These are phyloP conservation scores for Beauveria asiatica DNA, from an alignment of 2,329 filamentous ascomycete species.

Conservation along the genomic window DNA sequence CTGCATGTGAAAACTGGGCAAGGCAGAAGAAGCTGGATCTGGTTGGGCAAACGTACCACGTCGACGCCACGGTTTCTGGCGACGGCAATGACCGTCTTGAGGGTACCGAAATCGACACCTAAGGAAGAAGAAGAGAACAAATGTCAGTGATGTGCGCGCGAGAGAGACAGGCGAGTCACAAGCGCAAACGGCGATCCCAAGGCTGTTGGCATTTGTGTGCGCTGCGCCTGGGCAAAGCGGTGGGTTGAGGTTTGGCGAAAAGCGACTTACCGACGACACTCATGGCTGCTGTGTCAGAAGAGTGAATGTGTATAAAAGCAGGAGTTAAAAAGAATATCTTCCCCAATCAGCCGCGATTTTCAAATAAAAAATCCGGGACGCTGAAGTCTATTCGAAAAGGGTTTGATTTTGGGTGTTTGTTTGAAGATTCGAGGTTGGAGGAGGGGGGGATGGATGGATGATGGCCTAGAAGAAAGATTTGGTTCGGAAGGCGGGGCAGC, in stretches of 20 bases:
- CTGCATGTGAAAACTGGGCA: not conserved
- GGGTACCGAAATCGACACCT: constrained; percentile 91
- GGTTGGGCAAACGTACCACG: constrained; percentile 63
- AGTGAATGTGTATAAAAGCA: constrained; percentile 10
- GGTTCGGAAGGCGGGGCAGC: constrained; percentile 2
- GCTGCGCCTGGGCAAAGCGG: constrained; percentile 1
- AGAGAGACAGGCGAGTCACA: not conserved
- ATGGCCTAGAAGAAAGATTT: not conserved
- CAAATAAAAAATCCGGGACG: not conserved
- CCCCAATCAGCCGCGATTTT: constrained; percentile 8
- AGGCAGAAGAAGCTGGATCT: not conserved
- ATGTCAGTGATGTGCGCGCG: not conserved
- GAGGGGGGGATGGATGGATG: not conserved
- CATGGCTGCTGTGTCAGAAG: constrained; percentile 33
- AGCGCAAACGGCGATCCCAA: not conserved
- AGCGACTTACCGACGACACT: constrained; percentile 44
- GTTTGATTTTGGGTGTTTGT: not conserved
- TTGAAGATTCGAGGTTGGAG: constrained; percentile 6
- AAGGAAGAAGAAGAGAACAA: constrained; percentile 8
- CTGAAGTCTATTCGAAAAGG: not conserved
- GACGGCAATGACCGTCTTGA: constrained; percentile 96
- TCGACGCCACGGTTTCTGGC: constrained; percentile 98
- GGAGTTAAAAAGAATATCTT: not conserved
- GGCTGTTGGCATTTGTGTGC: not conserved
- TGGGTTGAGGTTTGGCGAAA: constrained; percentile 4